Base-by-base conservation (phyloP, 169 alveolate genomes). In the Plasmodium falciparum region DNA sequence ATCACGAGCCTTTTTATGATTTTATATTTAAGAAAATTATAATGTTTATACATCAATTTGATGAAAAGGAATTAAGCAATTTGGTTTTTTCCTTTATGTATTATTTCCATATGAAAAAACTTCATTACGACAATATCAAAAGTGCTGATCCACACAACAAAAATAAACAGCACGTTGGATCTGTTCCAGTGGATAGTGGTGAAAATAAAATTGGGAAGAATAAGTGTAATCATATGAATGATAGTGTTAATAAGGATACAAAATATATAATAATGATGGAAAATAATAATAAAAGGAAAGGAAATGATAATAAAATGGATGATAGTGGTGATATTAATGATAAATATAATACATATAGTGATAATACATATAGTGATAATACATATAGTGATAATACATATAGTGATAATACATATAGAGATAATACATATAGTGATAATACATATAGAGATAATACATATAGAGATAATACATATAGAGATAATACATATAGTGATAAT, bases 21-120 rank as follows among this genome's bases (percentile, higher is more conserved):
- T 33, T 45, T 43, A 61, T 83, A 11, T 69, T 83, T 47, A 80
- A 39, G 54, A 69, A 72, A 56, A 83, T 83, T 56, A n/a, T 67
- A 7, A 13, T 43, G 2, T 83, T 24, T 47, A 67, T 83, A 52
- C 91, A 83, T 62, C 73, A 83, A 24, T 83, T 83, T 45, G 43
- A 47, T 58, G 91, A 83, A 72, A 83, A 83, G 33, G 91, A 83
- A 61, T 47, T 83, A 17, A 72, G 69, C 2, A 83, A 83, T 72
- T 8, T 83, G 11, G 73, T 72, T 1, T 72, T 69, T 50, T 83
- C 91, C 59, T 83, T 83, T 47, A 58, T 72, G n/a, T 83, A 83
- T n/a, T 83, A 83, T 22, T 83, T 83, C 4, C 91, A 83, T 52
- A 58, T 69, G 85, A 62, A 6, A 11, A 39, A 8, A 26, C 8